These are phyloP conservation scores for Fusarium sacchari DNA, from an alignment of 2,329 filamentous ascomycete species.

Conservation along the genomic window DNA sequence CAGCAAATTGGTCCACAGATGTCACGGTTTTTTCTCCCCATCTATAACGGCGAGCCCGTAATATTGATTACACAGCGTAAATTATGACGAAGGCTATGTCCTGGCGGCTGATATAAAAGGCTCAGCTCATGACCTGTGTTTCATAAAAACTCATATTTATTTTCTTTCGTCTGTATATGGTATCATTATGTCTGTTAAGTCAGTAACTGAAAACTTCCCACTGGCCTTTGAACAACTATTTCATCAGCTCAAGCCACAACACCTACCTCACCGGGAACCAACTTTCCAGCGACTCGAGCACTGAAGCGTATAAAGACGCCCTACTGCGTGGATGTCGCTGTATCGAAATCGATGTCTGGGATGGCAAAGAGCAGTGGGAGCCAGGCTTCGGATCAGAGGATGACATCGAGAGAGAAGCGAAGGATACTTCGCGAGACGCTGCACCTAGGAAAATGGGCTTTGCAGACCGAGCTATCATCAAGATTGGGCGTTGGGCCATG, in stretches of 20 bases:
- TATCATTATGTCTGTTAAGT: rapidly evolving
- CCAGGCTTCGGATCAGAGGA: not conserved
- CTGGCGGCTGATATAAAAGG: not conserved
- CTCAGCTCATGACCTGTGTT: too few relatives aligned
- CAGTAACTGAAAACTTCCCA: not conserved
- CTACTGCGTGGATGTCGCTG: constrained; percentile 83
- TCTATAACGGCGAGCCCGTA: not conserved
- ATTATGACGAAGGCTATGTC: not conserved
- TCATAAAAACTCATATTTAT: rapidly evolving
- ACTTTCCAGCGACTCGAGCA: constrained; percentile 77
- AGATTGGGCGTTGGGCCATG: not conserved
- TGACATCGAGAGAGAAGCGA: too few relatives aligned
- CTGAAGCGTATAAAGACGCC: constrained; percentile 80
- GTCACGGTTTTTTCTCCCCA: not conserved
- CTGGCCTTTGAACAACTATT: constrained; percentile 84
- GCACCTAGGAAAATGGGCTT: not conserved
- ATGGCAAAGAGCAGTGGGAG: constrained; percentile 68
- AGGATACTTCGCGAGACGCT: not conserved
- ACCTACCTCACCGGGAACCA: constrained; percentile 91
- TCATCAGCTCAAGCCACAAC: constrained; percentile 94
- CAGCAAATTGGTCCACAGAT: not conserved
- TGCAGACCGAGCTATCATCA: not conserved
- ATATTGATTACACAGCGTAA: not conserved
- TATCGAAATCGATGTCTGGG: constrained; percentile 95
- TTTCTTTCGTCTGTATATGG: rapidly evolving